Evolutionary conservation across 306 rosid species (phyloP), one percentile per base, ranked within the genome.

Genomic region (Quercus alba): DNA sequence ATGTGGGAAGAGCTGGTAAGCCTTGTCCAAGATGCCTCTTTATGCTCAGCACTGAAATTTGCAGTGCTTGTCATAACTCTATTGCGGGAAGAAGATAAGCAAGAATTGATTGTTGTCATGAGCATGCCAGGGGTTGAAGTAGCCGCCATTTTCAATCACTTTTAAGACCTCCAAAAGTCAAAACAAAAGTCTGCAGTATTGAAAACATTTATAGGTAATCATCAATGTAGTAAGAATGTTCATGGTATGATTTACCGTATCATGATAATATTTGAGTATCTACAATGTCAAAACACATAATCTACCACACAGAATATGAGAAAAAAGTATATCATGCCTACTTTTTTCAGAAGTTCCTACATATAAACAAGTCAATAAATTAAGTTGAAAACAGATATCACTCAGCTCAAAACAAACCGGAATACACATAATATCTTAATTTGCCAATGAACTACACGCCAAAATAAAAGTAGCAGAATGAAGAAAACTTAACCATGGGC

Each of bases 121-220:
- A 89, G 89, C 78, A 92, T 82, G 86, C 85, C 80, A 59, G 97
- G 85, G 80, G 88, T 80, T 56, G 94, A 83, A 30, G 88, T 76
- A 21, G 96, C 74, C 52, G 91, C 90, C 97, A 92, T 94, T 78
- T 80, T 58, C 74, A 75, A 74, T 82, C 69, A 62, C 69, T 62
- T 41, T 41, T 73, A 20, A 49, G 56, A 80, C 67, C 63, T 61
- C 64, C 21, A 66, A 77, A 75, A 75, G 75, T 63, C 56, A 49
- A 55, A 75, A 23, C 41, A 56, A 63, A 52, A 57, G 4, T 76
- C 79, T 72, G 80, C 75, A 84, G 80, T 46, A 80, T 64, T 38
- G 14, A 56, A 10, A 71, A 44, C 30, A 0, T 44, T n/a, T 49
- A 10, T 49, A 10, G 54, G 54, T 46, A n/a, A 56, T 17, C 49